Evolutionary conservation across 73 alveolate genomes (phyloP), one percentile per base, ranked within the genome.

Genomic region (Paramecium tetraurelia): DNA sequence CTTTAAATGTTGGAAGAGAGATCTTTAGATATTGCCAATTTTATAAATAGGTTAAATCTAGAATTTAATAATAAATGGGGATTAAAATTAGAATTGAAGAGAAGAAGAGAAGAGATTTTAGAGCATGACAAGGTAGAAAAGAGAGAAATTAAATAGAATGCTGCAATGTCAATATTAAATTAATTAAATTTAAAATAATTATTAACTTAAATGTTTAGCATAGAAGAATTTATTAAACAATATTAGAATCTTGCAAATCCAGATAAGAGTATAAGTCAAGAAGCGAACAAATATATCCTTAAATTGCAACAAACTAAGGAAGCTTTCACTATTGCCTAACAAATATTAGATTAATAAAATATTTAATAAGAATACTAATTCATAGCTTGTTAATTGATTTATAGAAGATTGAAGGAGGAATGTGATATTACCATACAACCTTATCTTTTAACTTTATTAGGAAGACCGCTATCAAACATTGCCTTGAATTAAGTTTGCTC

Each of bases 401-500:
- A 72, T 72, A 35, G 86, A 36, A 72, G 86, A 72, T 40, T 72
- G 27, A 72, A 72, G 46, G 86, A 33, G 35, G 57, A 35, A 72
- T 36, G 59, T 36, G 86, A 72, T 14, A 72, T 36, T 8, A 33
- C 86, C 14, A 72, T 72, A 31, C 20, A 33, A 36, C 86, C 86
- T 72, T 72, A 72, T 18, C 86, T 72, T 36, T 21, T 72, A 38
- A 29, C 36, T 29, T 72, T 72, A 36, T 43, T 72, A 12, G 53
- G 46, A 36, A 72, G 59, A 18, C 59, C 53, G 14, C 40, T 72
- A 72, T 43, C 86, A 31, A 35, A 35, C 6, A 72, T 72, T 36
- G 86, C 86, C n/a, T 72, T 72, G 33, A 72, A 72, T 40, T 14
- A 72, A 72, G 59, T 72, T 20, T 72, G 86, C 35, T 33, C 86